phyloP scores from a whole-genome alignment of 2,329 filamentous ascomycete species.

The Pseudogymnoascus pannorum region DNA sequence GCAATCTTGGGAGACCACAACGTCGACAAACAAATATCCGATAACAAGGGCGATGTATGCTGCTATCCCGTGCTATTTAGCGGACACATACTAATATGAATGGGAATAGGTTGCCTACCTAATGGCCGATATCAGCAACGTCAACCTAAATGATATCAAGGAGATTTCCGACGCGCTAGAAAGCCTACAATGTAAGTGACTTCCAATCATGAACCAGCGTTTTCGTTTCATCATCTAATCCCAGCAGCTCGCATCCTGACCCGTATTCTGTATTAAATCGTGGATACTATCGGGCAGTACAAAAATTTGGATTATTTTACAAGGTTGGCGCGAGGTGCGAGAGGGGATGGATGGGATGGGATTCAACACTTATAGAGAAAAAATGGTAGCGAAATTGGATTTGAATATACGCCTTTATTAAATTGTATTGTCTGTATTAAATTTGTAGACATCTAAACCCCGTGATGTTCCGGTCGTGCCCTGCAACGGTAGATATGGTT shows the following conservation, averaged over 20 bases:
- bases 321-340: slow-evolving; percentile 6
- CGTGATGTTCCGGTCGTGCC: neutral
- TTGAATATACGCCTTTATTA: slow-evolving; percentile 1
- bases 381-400: slow-evolving; percentile 3
- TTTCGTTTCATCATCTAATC: slow-evolving; percentile 12
- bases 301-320: neutral
- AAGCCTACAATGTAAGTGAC: slow-evolving; percentile 63
- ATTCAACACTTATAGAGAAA: slow-evolving; percentile 5
- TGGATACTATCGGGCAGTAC: neutral
- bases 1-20: slow-evolving; percentile 92
- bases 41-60: slow-evolving; percentile 79
- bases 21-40: slow-evolving; percentile 97
- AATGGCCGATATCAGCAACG: slow-evolving; percentile 93
- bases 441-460: too few species aligned
- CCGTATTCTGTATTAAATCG: slow-evolving; percentile 30
- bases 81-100: slow-evolving; percentile 17
- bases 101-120: slow-evolving; percentile 68
- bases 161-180: slow-evolving; percentile 79
- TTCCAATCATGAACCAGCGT: neutral
- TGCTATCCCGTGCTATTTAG: neutral
- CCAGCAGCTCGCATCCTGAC: slow-evolving; percentile 31
- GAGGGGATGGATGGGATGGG: neutral
- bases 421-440: neutral
- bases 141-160: slow-evolving; percentile 74
- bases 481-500: neutral